Base-by-base conservation (phyloP, 345 rosid species). In the Lepidium sativum region DNA sequence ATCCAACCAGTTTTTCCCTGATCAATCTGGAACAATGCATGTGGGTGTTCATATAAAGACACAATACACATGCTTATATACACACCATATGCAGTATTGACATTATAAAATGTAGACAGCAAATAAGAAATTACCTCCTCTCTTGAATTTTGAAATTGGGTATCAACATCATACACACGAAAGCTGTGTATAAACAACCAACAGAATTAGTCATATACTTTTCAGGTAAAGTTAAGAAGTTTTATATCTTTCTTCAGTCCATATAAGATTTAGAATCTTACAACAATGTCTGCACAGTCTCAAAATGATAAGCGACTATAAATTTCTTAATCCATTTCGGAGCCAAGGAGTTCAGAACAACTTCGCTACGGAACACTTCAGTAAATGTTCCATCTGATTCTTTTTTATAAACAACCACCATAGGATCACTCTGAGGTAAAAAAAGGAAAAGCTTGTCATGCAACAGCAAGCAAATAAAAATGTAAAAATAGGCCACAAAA, bases 341-440 rank as follows among this genome's bases (percentile, higher is more conserved):
- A 69, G 83, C 80, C 52, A 88, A 75, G 42, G 70, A 76, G 66
- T 91, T 91, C 63, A 80, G 37, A 54, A 88, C 70, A 52, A 88
- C 96, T 80, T 91, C 97, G 8, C 89, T 88, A 13, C 86, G 88
- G 45, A 91, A 94, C 57, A 88, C 78, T 82, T 91, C 96, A 59
- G 82, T 78, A 11, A 91, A 76, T 25, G 51, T 60, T 49, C 82
- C 91, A 63, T 88, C 85, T 52, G 44, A 57, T 74, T 80, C 86
- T 65, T 78, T 86, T 14, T 44, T 49, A 65, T 84, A 88, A 7
- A 79, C 72, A 74, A 86, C 84, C 50, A 78, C 77, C 89, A 91
- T 80, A 3, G 96, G 94, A 66, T 91, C 97, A 69, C 97, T 91
- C 97, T 88, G 59, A 62, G 56, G 0, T 3, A 12, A 2, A 32